Evolutionary conservation across 805 yeast genomes (phyloP).

Genomic region (Wickerhamomyces chambardii): DNA sequence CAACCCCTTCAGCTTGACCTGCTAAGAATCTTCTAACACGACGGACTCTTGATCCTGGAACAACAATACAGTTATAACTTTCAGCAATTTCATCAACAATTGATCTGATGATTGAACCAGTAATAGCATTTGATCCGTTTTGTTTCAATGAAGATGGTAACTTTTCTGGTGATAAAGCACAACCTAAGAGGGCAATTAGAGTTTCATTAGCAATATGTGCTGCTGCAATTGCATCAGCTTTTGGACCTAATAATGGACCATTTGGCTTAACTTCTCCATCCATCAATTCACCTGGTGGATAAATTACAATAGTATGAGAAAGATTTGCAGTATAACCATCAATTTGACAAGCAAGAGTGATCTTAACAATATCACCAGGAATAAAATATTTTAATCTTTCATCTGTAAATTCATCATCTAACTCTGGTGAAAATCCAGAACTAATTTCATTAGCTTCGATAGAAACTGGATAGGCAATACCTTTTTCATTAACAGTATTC

Average conservation of each 20-base stretch:
- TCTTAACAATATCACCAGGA: conserved; percentile 81
- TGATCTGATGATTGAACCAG: conserved; percentile 62
- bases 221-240: conserved; percentile 88
- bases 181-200: conserved; percentile 66
- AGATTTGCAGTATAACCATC: conserved; percentile 91
- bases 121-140: conserved; percentile 30
- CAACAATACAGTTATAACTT: conserved; percentile 73
- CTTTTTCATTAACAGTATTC: conserved; percentile 69
- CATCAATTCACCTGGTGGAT: conserved; percentile 47
- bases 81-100: conserved; percentile 85
- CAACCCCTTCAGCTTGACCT: conserved; percentile 90
- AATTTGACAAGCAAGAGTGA: conserved; percentile 82
- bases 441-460: conserved; percentile 77
- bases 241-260: conserved; percentile 76
- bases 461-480: conserved; percentile 87
- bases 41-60: conserved; percentile 90
- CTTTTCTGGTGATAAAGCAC: conserved; percentile 68
- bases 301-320: conserved; percentile 81
- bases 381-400: conserved; percentile 29
- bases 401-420: conserved; percentile 43
- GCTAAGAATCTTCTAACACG: conserved; percentile 89
- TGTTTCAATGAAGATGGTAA: conserved; percentile 43
- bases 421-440: conserved; percentile 79
- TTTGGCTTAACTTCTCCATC: conserved; percentile 36
- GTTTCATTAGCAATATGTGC: conserved; percentile 86